Conservation (phyloP, 108 stramenopile species). For the Cyclotella kingstonii region DNA sequence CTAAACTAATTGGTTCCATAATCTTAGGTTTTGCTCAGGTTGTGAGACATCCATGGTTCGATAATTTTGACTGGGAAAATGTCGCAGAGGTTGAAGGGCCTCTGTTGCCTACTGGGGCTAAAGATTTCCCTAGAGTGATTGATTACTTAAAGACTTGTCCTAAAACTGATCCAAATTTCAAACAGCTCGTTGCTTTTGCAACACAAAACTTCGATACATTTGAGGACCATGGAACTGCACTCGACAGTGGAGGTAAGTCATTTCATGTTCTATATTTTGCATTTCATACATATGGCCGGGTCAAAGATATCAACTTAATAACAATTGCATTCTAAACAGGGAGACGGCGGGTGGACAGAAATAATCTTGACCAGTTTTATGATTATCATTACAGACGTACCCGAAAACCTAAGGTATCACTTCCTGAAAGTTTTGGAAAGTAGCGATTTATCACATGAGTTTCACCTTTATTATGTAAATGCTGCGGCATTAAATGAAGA, state of each 20-base stretch:
- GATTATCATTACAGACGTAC: constrained; percentile 85
- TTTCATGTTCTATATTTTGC: background rate
- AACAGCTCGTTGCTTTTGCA: constrained; percentile 69
- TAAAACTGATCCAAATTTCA: constrained; percentile 79
- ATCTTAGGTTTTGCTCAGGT: constrained; percentile 70
- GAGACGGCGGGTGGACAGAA: constrained; percentile 50
- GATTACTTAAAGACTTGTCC: constrained; percentile 89
- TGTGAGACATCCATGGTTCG: constrained; percentile 88
- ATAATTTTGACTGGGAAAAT: constrained; percentile 84
- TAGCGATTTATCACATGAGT: too few species aligned
- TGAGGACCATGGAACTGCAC: constrained; percentile 78
- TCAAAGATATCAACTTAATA: too few species aligned
- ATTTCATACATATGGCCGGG: too few species aligned
- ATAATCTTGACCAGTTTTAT: constrained; percentile 83
- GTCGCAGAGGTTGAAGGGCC: constrained; percentile 73
- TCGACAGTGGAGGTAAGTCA: constrained; percentile 52
- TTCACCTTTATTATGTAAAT: too few species aligned
- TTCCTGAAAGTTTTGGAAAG: constrained; percentile 27
- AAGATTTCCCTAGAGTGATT: constrained; percentile 75
- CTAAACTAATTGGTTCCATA: background rate
- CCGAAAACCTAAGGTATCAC: constrained; percentile 72
- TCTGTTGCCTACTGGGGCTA: constrained; percentile 74
- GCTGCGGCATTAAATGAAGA: too few species aligned
- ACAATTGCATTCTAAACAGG: constrained; percentile 1
- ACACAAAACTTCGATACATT: constrained; percentile 94